Evolutionary conservation across 108 stramenopile species (phyloP), one percentile per base, ranked within the genome.

Genomic region (Schizochytrium sp.): DNA sequence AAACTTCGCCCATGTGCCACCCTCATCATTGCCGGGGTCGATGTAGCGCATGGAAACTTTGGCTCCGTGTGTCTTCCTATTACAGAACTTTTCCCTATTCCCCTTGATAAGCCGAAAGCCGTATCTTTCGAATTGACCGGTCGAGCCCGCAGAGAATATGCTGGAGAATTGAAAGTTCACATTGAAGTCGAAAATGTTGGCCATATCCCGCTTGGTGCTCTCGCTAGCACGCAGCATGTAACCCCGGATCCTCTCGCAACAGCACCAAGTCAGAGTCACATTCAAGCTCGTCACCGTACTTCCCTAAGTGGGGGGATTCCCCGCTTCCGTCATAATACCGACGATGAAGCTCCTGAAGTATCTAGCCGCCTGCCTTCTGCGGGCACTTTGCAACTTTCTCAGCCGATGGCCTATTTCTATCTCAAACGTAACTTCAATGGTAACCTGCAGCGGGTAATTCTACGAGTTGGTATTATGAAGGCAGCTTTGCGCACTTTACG

Each of bases 21-120:
- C 13, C 53, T 83, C 10, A 83, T 83, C 28, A 83, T 83, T n/a
- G 76, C 76, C 1, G 76, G 76, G 50, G 76, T 83, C 53, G 76
- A 83, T 2, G 5, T 55, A 40, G 2, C 47, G 15, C 53, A 83
- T 28, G 76, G 76, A 2, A 83, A 83, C 47, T 83, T 83, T 50
- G 76, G 76, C 10, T 55, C 76, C 76, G 76, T 83, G 28, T 55
- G 76, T 55, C 28, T 83, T 47, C 76, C 76, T 38, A 40, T 83
- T 5, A 83, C 76, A 13, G 53, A 83, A 3, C 76, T 83, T 53
- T 83, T 83, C 28, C 76, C 76, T 5, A 83, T 83, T 42, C 76
- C 76, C 17, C 45, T 19, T 40, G 76, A 3, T 53, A 83, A 83
- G 3, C 76, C 76, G 28, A 83, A 83, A 28, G 10, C 50, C 5